Percentiles rank a stretch among this genome's conserved stretches.
Conservation (phyloP, 2,329 filamentous ascomycete genomes). For the Cercospora brassicicola region DNA sequence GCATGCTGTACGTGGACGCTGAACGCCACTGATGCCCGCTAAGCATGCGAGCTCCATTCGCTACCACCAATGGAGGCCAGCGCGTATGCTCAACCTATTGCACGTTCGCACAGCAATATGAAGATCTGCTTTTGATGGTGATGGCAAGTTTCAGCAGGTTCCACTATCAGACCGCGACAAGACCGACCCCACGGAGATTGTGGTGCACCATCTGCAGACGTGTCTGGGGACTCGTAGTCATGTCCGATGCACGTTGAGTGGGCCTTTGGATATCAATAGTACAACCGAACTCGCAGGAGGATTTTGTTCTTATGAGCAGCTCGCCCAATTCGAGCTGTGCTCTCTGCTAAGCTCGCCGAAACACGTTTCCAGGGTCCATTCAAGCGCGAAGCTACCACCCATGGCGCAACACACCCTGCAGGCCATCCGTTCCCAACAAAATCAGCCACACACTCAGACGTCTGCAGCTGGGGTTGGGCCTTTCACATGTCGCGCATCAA, state of each 20-base stretch:
- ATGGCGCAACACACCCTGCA: conserved; percentile 20
- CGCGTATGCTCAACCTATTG: neutral
- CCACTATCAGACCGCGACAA: conserved; percentile 13
- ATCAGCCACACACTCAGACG: conserved; percentile 12
- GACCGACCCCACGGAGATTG: conserved; percentile 18
- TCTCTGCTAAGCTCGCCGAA: neutral
- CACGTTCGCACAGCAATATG: neutral
- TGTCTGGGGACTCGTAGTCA: neutral
- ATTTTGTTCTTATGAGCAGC: neutral
- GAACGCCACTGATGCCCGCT: conserved; percentile 2
- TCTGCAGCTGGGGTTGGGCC: conserved; percentile 4
- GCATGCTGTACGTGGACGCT: neutral
- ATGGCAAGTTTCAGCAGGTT: neutral
- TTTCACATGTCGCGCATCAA: conserved; percentile 10
- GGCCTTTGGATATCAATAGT: conserved; percentile 11
- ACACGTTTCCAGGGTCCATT: conserved; percentile 2
- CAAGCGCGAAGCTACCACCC: conserved; percentile 3
- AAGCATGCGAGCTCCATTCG: neutral
- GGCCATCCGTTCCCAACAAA: conserved; percentile 17
- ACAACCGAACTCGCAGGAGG: neutral
- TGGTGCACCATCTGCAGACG: conserved; percentile 11
- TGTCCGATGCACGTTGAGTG: neutral
- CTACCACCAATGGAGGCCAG: neutral
- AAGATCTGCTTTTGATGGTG: neutral
- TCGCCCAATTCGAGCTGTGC: neutral